Base-by-base conservation (phyloP, 345 rosid genomes). In the Euphorbia lathyris region DNA sequence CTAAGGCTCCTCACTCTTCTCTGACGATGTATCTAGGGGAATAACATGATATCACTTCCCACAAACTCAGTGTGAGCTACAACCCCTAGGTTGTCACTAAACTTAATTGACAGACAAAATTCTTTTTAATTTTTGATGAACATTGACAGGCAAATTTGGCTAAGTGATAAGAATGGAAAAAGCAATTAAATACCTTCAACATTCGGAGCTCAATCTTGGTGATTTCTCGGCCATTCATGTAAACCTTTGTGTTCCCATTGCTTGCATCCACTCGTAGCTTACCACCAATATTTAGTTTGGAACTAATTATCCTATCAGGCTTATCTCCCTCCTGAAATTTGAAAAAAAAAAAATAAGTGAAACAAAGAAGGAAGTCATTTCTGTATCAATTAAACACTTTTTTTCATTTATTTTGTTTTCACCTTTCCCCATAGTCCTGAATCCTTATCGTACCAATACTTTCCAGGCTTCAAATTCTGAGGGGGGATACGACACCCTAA, bases 361-460 rank as follows among this genome's bases (percentile, higher is more conserved):
- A 29, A 16, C 36, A 0, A 25, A 32, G 13, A 26, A 56, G 16
- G 52, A 53, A 40, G 13, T 22, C 11, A 68, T 22, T 27, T 34
- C 50, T 53, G 56, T 27, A 26, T 13, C 45, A 53, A 30, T 9
- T 30, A 45, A 45, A 45, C 27, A n/a, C 17, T 34, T 8, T 25
- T 10, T 23, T 42, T 6, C 10, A 5, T 29, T 57, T 7, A 42
- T 42, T 25, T 22, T n/a, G n/a, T 29, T 23, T 59, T 83, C 77
- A 87, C 92, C 92, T 81, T 82, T 65, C 92, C 92, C 99, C 99
- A 96, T 2, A 83, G 72, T 74, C 99, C 99, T 16, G 99, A 92
- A 74, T 92, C 99, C 76, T 96, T 96, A 75, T 96, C 99, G 55
- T 96, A 96, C 99, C 99, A 96, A 82, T 90, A 96, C 59, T 78